Evolutionary conservation across 2,329 filamentous ascomycete species (phyloP).

Genomic region (Colletotrichum nymphaeae): DNA sequence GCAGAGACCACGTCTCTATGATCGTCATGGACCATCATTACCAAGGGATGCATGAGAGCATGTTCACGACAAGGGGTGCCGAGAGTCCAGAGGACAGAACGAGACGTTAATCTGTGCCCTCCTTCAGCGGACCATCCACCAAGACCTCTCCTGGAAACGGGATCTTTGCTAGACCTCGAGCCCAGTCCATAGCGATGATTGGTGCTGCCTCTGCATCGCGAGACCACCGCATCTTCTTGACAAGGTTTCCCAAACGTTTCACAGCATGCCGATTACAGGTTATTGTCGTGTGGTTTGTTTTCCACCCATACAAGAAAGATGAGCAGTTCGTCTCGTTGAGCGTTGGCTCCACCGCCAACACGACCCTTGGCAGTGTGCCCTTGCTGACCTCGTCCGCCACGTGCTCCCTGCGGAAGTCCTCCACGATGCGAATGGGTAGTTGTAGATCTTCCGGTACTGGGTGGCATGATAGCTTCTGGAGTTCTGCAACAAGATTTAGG

Average conservation of each 20-base stretch:
- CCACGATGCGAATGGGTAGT: slow-evolving; percentile 46
- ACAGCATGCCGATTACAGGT: slow-evolving; percentile 48
- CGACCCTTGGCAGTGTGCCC: slow-evolving; percentile 40
- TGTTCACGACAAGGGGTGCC: background rate
- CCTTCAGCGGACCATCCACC: slow-evolving; percentile 6
- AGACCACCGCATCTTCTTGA: slow-evolving; percentile 31
- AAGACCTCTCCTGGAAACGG: slow-evolving; percentile 22
- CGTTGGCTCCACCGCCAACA: slow-evolving; percentile 44
- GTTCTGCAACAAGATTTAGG: slow-evolving; percentile 40
- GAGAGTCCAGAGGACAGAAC: background rate
- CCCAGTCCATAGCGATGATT: slow-evolving; percentile 28
- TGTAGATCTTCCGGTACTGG: slow-evolving; percentile 45
- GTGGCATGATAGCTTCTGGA: slow-evolving; percentile 48
- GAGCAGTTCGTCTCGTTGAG: slow-evolving; percentile 51
- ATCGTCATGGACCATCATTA: too few species aligned
- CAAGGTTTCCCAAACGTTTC: slow-evolving; percentile 2
- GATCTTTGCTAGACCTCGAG: slow-evolving; percentile 23
- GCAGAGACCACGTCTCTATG: too few species aligned
- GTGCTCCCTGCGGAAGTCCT: slow-evolving; percentile 37
- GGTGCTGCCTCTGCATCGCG: slow-evolving; percentile 11
- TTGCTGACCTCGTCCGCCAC: slow-evolving; percentile 37
- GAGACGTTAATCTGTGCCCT: too few species aligned
- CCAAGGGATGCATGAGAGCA: background rate
- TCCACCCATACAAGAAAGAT: slow-evolving; percentile 54
- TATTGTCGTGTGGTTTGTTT: slow-evolving; percentile 45